phyloP scores from a whole-genome alignment of 805 yeast genomes.

The Priceomyces melissophilus region DNA sequence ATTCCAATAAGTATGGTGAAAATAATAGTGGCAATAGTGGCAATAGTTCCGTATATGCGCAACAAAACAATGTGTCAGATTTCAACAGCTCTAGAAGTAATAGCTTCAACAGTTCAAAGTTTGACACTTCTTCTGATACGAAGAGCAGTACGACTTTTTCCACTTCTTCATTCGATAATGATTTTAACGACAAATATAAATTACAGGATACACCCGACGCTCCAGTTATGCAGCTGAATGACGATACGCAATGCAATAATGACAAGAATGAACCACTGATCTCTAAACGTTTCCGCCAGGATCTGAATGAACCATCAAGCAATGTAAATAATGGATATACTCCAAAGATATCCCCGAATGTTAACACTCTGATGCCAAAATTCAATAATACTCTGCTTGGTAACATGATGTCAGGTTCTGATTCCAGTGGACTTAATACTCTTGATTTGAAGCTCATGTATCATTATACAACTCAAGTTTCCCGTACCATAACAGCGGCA shows the following conservation, averaged over 20 bases:
- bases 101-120: background rate
- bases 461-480: constrained; percentile 81
- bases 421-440: constrained; percentile 48
- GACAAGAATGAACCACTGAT: constrained; percentile 1
- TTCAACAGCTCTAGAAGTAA: background rate
- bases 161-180: background rate
- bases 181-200: constrained; percentile 7
- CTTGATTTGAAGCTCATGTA: constrained; percentile 79
- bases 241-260: constrained; percentile 3
- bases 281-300: constrained; percentile 2
- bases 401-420: constrained; percentile 11
- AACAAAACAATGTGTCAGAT: too few species aligned
- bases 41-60: background rate
- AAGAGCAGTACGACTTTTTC: too few species aligned
- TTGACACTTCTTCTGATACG: too few species aligned
- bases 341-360: constrained; percentile 18
- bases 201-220: constrained; percentile 2
- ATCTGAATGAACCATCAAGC: background rate
- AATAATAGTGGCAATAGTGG: background rate
- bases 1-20: background rate
- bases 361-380: constrained; percentile 10
- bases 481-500: constrained; percentile 84
- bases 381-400: constrained; percentile 8
- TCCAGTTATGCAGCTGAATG: constrained; percentile 3
- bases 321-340: background rate